A percentile compares a stretch with the other conserved stretches of the same genome.
These are phyloP conservation scores for Arctium lappa DNA, from an alignment of 129 eudicot species.

Conservation along the genomic window DNA sequence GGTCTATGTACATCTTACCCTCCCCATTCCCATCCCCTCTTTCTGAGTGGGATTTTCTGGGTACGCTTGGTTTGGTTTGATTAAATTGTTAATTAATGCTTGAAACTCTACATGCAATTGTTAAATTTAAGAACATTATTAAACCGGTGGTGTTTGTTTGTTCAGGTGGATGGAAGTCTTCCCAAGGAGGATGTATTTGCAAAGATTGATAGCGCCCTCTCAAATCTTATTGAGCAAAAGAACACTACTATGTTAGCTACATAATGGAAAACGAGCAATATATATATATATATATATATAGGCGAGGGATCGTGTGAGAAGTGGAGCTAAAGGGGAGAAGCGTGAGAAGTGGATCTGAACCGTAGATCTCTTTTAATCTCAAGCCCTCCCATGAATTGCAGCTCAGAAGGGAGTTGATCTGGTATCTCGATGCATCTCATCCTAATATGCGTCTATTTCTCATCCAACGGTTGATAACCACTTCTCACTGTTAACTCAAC, in stretches of 20 bases:
- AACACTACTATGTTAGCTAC: slow-evolving; percentile 35
- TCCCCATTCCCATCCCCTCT: neutral
- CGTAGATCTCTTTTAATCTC: too few relatives aligned
- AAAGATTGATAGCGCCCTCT: slow-evolving; percentile 59
- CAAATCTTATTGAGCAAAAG: slow-evolving; percentile 51
- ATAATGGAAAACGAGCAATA: slow-evolving; percentile 12
- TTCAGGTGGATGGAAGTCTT: slow-evolving; percentile 77
- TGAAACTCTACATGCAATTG: neutral
- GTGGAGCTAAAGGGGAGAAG: too few relatives aligned
- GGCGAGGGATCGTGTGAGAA: too few relatives aligned
- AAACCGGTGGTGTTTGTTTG: neutral
- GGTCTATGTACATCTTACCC: neutral
- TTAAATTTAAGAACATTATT: neutral
- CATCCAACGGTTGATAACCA: too few relatives aligned
- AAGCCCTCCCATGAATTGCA: too few relatives aligned
- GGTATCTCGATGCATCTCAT: too few relatives aligned
- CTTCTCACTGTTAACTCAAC: too few relatives aligned
- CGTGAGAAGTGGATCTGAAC: too few relatives aligned
- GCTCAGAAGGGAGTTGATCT: too few relatives aligned
- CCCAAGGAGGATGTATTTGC: slow-evolving; percentile 74
- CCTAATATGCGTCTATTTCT: too few relatives aligned
- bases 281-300: too few relatives aligned
- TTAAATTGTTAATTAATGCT: neutral
- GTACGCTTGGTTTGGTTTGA: neutral
- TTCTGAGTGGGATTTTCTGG: neutral